Evolutionary conservation across 2,329 filamentous ascomycete genomes (phyloP), one percentile per base, ranked within the genome.

Genomic region (Trichoderma sp.): DNA sequence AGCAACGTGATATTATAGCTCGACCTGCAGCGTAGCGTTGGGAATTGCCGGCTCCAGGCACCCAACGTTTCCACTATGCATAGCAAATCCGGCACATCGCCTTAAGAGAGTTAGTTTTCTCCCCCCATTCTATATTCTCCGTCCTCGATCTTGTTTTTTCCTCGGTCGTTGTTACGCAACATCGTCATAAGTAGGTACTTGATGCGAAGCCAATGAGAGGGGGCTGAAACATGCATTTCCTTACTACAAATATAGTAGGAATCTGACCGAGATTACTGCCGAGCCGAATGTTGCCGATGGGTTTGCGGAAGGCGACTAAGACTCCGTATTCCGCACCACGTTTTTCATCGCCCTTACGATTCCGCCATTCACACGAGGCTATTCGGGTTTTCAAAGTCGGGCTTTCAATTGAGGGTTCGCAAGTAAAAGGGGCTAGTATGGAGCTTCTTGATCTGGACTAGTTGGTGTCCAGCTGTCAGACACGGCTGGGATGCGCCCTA

Each of bases 391-490:
- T 72, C 69, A 53, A 8, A 45, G 38, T 45, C 41, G 41, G 31
- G 35, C 35, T 53, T 31, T 72, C 69, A 64, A 18, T 62, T 72
- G 59, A 64, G 45, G 29, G 38, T 6, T 64, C 29, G 27, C 24
- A 64, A 64, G 38, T 64, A 45, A 33, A 63, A 72, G 69, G 69
- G 69, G 69, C 35, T 24, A 62, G 68, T 5, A 18, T 29, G 27
- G 69, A 72, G 69, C 69, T 72, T 63, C 69, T 72, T 72, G 27
- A 63, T 72, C 29, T 24, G 69, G 69, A 60, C 38, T 72, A 72
- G 69, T 24, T 12, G n/a, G 59, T 72, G 60, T 41, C 35, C 63
- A 64, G 59, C 27, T 72, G 69, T 64, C 29, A 35, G 38, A 53
- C 29, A 53, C 69, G 21, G 33, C 35, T 50, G 38, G 56, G 56